Conservation (phyloP, 306 rosid genomes). For the Prosopis cineraria region DNA sequence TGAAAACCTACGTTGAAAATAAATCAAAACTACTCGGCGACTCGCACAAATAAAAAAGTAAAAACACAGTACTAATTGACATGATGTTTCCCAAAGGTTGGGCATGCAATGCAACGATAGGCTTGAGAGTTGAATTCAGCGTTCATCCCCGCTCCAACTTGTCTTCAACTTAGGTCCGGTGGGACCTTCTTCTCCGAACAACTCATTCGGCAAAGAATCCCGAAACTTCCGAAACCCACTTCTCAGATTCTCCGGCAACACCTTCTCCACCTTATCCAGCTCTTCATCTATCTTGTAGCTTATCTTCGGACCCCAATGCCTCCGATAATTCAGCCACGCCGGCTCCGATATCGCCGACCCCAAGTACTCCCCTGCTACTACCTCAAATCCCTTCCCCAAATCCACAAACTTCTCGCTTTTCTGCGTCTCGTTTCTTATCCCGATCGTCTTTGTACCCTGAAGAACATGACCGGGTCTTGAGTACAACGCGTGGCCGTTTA, state of each 20-base stretch:
- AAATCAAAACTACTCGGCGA: not conserved
- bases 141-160: slow-evolving; percentile 79
- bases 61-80: not conserved
- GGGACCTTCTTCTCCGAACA: slow-evolving; percentile 77
- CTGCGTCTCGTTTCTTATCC: slow-evolving; percentile 65
- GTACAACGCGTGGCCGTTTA: slow-evolving; percentile 68
- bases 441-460: slow-evolving; percentile 59
- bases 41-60: too few species aligned
- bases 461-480: slow-evolving; percentile 60
- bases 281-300: slow-evolving; percentile 45
- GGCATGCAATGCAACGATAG: not conserved
- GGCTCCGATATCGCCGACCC: slow-evolving; percentile 47
- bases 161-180: slow-evolving; percentile 73
- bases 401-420: slow-evolving; percentile 54
- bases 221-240: slow-evolving; percentile 29
- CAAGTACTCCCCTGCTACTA: slow-evolving; percentile 59
- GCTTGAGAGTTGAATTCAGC: not conserved
- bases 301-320: slow-evolving; percentile 80
- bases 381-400: slow-evolving; percentile 36
- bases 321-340: slow-evolving; percentile 60
- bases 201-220: slow-evolving; percentile 52
- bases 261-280: slow-evolving; percentile 42
- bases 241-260: slow-evolving; percentile 49
- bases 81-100: not conserved
- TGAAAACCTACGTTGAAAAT: not conserved